phyloP scores from a whole-genome alignment of 2,329 filamentous ascomycete species.

The Sporothrix protearum region DNA sequence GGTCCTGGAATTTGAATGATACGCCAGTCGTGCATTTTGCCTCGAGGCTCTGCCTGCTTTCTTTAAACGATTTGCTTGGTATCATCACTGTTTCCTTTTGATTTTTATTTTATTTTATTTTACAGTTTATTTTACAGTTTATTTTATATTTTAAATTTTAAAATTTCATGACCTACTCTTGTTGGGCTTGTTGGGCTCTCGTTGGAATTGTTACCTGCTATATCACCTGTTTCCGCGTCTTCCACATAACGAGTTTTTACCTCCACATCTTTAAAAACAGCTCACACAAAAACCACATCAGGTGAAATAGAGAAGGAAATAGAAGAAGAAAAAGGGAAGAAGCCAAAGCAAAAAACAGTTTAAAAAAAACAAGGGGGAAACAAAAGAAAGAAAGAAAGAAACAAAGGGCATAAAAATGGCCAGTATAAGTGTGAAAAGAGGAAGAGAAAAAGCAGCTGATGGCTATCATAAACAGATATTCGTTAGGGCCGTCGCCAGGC shows the following conservation, averaged over 20 bases:
- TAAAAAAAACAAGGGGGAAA: neutral
- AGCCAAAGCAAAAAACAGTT: neutral
- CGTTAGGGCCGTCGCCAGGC: neutral
- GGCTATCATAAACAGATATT: neutral
- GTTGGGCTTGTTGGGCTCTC: neutral
- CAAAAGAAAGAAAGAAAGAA: neutral
- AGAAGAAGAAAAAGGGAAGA: neutral
- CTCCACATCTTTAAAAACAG: neutral
- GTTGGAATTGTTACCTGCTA: too few relatives aligned
- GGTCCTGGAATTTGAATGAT: neutral
- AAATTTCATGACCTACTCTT: neutral
- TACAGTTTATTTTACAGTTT: neutral
- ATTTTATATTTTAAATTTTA: neutral
- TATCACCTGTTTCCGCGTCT: neutral
- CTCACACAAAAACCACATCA: neutral
- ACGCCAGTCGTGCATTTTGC: neutral
- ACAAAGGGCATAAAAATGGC: neutral
- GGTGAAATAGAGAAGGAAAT: neutral
- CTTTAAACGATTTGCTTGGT: neutral
- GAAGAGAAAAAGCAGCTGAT: neutral
- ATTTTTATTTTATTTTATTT: neutral
- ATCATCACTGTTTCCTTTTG: neutral
- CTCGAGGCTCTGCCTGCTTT: neutral
- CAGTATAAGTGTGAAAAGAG: neutral
- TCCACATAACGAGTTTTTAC: neutral